Conservation (phyloP, 2,329 filamentous ascomycete genomes). For the Dactylellina cionopaga region DNA sequence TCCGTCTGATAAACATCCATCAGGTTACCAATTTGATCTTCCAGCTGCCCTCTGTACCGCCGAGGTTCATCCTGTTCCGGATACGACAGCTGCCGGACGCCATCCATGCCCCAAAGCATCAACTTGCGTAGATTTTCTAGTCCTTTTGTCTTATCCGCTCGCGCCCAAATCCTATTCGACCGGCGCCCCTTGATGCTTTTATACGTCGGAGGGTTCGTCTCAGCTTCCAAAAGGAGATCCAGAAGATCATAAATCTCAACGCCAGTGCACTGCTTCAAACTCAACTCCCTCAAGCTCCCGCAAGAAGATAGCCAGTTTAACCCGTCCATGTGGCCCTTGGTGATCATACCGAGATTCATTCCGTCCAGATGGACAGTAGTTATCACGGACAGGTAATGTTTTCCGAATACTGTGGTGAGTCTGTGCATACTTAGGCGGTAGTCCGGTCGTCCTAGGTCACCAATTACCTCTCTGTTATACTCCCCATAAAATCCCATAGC, state of each 20-base stretch:
- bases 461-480: slow-evolving; percentile 6
- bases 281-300: slow-evolving; percentile 9
- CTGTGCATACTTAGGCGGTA: slow-evolving; percentile 15
- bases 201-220: neutral
- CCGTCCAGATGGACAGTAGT: slow-evolving; percentile 11
- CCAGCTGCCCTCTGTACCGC: neutral
- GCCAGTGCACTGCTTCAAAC: slow-evolving; percentile 16
- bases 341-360: neutral
- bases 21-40: neutral
- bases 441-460: neutral
- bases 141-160: neutral
- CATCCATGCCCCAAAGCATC: slow-evolving; percentile 23
- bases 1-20: slow-evolving; percentile 19
- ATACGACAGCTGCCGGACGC: slow-evolving; percentile 9
- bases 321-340: neutral
- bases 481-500: slow-evolving; percentile 13
- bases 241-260: neutral
- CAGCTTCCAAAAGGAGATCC: neutral
- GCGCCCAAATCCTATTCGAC: neutral
- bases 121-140: neutral
- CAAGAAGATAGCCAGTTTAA: slow-evolving; percentile 10
- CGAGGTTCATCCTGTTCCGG: neutral
- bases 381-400: slow-evolving; percentile 9
- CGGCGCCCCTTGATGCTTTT: neutral
- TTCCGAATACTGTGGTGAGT: slow-evolving; percentile 12